These are phyloP conservation scores for Phlebopus sp. DNA, from an alignment of 1,284 basidiomycete species.

Conservation along the genomic window DNA sequence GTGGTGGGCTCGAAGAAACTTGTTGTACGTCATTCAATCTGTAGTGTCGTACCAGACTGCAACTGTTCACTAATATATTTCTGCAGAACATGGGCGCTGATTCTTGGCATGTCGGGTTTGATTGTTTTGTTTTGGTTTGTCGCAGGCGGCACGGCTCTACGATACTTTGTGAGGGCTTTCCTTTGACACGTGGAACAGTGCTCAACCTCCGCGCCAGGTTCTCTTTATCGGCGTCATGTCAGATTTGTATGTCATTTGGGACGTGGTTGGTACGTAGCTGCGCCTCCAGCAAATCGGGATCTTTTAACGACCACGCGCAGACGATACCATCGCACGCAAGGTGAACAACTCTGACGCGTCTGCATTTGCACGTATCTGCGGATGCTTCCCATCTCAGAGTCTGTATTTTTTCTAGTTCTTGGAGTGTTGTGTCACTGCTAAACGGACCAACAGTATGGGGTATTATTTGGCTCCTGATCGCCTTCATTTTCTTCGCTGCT, in stretches of 20 bases:
- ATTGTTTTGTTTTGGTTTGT: constrained; percentile 87
- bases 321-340: constrained; percentile 88
- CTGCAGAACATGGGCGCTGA: constrained; percentile 67
- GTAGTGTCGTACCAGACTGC: background rate
- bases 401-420: constrained; percentile 8
- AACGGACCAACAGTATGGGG: constrained; percentile 64
- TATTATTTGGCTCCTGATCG: constrained; percentile 85
- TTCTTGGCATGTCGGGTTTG: constrained; percentile 72
- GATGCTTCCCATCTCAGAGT: constrained; percentile 75
- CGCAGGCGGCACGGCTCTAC: constrained; percentile 63
- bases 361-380: constrained; percentile 85
- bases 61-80: background rate
- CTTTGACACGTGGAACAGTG: background rate
- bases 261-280: constrained; percentile 66
- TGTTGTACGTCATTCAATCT: constrained; percentile 53
- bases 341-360: constrained; percentile 91
- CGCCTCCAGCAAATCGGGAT: background rate
- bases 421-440: background rate
- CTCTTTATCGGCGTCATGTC: constrained; percentile 97
- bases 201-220: constrained; percentile 47
- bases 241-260: constrained; percentile 85
- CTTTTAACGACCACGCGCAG: constrained; percentile 37
- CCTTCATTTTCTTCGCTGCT: constrained; percentile 77
- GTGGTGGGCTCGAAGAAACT: constrained; percentile 84
- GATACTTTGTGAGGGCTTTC: constrained; percentile 57